These are phyloP conservation scores for Paramecium primaurelia DNA, from an alignment of 73 alveolate species.

Conservation along the genomic window DNA sequence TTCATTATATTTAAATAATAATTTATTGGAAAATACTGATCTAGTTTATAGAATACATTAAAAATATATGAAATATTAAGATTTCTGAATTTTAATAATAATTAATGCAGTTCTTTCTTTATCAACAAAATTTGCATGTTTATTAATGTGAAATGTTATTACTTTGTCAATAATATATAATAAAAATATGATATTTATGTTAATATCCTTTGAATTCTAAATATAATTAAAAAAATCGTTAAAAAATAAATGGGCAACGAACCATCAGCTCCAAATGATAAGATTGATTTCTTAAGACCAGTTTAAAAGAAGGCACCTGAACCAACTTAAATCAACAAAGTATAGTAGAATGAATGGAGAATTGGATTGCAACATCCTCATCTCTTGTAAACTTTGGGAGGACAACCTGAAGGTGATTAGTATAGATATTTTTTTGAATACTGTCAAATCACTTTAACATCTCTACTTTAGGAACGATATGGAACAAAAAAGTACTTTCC, in stretches of 20 bases:
- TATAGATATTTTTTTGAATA: slow-evolving; percentile 37
- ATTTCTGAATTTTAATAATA: neutral
- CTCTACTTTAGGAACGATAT: slow-evolving; percentile 1
- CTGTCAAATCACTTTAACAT: neutral
- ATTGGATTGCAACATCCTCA: slow-evolving; percentile 49
- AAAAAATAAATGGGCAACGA: slow-evolving; percentile 44
- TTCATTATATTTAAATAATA: slow-evolving; percentile 76
- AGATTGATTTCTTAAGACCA: slow-evolving; percentile 31
- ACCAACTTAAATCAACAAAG: neutral
- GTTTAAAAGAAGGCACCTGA: neutral
- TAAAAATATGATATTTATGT: neutral
- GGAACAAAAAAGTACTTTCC: slow-evolving; percentile 48
- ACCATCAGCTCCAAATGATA: slow-evolving; percentile 9
- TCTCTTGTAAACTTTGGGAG: slow-evolving; percentile 15
- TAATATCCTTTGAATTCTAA: neutral
- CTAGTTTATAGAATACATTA: slow-evolving; percentile 73
- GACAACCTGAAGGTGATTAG: slow-evolving; percentile 23
- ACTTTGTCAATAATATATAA: neutral
- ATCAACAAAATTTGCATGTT: neutral
- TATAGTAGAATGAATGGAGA: slow-evolving; percentile 4
- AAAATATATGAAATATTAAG: slow-evolving; percentile 42
- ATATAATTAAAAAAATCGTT: slow-evolving; percentile 30
- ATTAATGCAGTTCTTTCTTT: neutral
- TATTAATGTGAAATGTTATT: neutral
- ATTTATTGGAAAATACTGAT: slow-evolving; percentile 76